Conservation (phyloP, 352 stramenopile genomes). For the Phytophthora macrochlamydospora region DNA sequence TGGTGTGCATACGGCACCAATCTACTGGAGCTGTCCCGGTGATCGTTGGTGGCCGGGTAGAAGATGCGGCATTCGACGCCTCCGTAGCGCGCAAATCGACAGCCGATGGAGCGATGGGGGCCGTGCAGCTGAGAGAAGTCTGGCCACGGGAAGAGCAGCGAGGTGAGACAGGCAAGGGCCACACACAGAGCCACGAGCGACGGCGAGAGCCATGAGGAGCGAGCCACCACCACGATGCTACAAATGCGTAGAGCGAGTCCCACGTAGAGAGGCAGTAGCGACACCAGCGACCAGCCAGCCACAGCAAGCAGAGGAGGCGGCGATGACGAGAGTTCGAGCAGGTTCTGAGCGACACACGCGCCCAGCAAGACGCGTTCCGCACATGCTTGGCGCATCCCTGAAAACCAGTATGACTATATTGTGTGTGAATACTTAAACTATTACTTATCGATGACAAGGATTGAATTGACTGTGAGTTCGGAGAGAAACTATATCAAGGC, state of each 20-base stretch:
- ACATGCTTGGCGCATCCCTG: conserved; percentile 6
- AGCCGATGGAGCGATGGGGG: conserved; percentile 52
- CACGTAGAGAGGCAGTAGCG: conserved; percentile 36
- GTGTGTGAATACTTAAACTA: no score
- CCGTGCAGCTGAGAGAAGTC: conserved; percentile 50
- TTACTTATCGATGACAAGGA: no score
- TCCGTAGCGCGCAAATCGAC: conserved; percentile 37
- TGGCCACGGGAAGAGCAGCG: conserved; percentile 59
- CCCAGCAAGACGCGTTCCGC: conserved; percentile 17
- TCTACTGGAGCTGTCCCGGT: neutral
- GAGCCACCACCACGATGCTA: neutral
- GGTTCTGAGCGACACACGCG: conserved; percentile 12
- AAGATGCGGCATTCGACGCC: conserved; percentile 71
- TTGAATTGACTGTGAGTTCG: no score
- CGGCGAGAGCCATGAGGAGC: conserved; percentile 3
- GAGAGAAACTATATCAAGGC: no score
- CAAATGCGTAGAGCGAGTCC: conserved; percentile 17
- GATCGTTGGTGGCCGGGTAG: conserved; percentile 48
- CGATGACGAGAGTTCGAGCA: neutral
- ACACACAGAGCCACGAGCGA: conserved; percentile 11
- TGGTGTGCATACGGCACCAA: conserved; percentile 52
- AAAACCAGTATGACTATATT: no score
- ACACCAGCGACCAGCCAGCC: conserved; percentile 13
- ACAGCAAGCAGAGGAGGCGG: neutral
- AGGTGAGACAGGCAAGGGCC: conserved; percentile 29